Evolutionary conservation across 805 yeast genomes (phyloP).

Genomic region (Myxozyma sirexii): DNA sequence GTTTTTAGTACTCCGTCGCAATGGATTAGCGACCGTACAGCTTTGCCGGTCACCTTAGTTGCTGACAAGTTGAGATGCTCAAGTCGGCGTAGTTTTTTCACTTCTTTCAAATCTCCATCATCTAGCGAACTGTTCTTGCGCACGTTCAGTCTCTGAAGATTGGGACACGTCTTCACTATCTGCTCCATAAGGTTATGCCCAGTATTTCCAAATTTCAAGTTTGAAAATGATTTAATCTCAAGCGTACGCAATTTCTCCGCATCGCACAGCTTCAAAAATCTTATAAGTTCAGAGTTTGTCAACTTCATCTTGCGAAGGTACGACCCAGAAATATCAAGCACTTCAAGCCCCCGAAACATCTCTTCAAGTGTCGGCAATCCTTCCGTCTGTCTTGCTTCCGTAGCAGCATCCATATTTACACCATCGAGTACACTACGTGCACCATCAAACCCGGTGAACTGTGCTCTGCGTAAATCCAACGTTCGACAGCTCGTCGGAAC

Average conservation of each 20-base stretch:
- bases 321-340: conserved; percentile 17
- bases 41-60: conserved; percentile 18
- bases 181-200: conserved; percentile 24
- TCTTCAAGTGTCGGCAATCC: conserved; percentile 9
- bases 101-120: conserved; percentile 20
- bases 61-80: conserved; percentile 19
- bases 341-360: conserved; percentile 20
- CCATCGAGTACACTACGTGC: conserved; percentile 16
- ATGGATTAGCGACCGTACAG: conserved; percentile 7
- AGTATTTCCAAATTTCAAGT: conserved; percentile 20
- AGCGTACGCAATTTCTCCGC: conserved; percentile 3
- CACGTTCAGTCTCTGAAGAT: conserved; percentile 13
- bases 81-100: conserved; percentile 6
- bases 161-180: conserved; percentile 15
- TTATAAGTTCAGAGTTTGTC: conserved; percentile 14
- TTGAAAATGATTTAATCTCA: conserved; percentile 7
- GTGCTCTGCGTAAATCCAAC: conserved; percentile 19
- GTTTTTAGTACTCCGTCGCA: not conserved
- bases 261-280: conserved; percentile 12
- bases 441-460: conserved; percentile 19
- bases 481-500: conserved; percentile 16
- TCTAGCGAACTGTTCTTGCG: conserved; percentile 21
- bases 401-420: conserved; percentile 1
- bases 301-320: conserved; percentile 18
- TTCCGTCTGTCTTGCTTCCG: conserved; percentile 1